Evolutionary conservation across 2,329 filamentous ascomycete genomes (phyloP).

Genomic region (Didymella segeticola): DNA sequence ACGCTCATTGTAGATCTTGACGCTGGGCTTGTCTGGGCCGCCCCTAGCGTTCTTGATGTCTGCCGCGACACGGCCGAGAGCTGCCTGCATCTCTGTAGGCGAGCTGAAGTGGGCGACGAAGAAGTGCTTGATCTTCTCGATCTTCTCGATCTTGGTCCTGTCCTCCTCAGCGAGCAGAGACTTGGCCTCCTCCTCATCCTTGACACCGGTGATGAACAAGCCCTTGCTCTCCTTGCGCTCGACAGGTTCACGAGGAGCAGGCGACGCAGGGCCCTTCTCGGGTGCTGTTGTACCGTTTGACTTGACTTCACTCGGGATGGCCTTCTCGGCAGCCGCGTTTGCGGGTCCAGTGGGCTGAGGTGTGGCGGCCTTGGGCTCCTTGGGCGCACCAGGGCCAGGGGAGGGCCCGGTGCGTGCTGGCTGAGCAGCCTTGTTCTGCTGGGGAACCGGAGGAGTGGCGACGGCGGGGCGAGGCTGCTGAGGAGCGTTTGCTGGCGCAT

Average conservation of each 20-base stretch:
- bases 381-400: conserved; percentile 50
- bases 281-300: conserved; percentile 58
- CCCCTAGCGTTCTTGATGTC: conserved; percentile 77
- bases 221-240: conserved; percentile 73
- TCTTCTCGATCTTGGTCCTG: conserved; percentile 73
- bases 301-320: conserved; percentile 51
- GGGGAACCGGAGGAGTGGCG: conserved; percentile 45
- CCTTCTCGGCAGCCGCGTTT: conserved; percentile 49
- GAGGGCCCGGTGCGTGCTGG: conserved; percentile 50
- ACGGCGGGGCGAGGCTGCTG: conserved; percentile 43
- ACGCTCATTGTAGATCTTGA: conserved; percentile 80
- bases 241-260: conserved; percentile 60
- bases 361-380: conserved; percentile 57
- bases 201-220: conserved; percentile 88
- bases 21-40: conserved; percentile 78
- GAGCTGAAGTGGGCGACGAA: conserved; percentile 87
- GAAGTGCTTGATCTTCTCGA: conserved; percentile 76
- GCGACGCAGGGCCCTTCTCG: conserved; percentile 47
- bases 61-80: conserved; percentile 75
- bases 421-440: conserved; percentile 48
- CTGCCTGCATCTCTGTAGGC: conserved; percentile 78
- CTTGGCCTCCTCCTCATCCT: conserved; percentile 80
- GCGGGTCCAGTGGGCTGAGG: conserved; percentile 53
- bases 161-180: conserved; percentile 86
- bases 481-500: conserved; percentile 42